Conservation (phyloP, 2,329 filamentous ascomycete species). For the Teratosphaeria zuluensis region DNA sequence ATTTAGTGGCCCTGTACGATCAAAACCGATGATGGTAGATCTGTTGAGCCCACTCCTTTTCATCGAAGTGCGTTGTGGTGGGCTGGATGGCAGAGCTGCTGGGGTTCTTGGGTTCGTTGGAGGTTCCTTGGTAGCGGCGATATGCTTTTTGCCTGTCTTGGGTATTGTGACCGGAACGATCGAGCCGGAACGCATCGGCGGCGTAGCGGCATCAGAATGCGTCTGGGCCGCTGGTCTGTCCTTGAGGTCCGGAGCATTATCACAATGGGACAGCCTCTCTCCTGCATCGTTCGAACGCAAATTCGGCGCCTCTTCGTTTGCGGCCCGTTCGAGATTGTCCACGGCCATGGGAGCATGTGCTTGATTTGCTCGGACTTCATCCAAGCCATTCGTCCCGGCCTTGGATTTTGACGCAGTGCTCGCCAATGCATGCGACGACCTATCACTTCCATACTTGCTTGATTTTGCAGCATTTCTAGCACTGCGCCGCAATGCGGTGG, state of each 20-base stretch:
- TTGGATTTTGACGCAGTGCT: background rate
- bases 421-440: background rate
- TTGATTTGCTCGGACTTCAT: background rate
- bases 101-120: conserved; percentile 6
- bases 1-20: conserved; percentile 21
- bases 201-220: background rate
- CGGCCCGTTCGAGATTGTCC: background rate
- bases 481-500: background rate
- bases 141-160: background rate
- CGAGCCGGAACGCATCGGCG: background rate
- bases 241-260: background rate
- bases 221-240: background rate
- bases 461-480: background rate
- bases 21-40: conserved; percentile 19
- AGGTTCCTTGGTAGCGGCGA: background rate
- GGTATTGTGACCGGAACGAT: background rate
- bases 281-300: background rate
- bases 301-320: background rate
- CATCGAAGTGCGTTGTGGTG: background rate
- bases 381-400: background rate
- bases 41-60: conserved; percentile 10
- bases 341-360: background rate
- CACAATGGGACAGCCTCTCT: background rate
- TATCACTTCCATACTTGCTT: background rate
- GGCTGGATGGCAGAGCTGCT: conserved; percentile 7